Conservation (phyloP, 2,329 filamentous ascomycete genomes). For the Didymella keratinophila region DNA sequence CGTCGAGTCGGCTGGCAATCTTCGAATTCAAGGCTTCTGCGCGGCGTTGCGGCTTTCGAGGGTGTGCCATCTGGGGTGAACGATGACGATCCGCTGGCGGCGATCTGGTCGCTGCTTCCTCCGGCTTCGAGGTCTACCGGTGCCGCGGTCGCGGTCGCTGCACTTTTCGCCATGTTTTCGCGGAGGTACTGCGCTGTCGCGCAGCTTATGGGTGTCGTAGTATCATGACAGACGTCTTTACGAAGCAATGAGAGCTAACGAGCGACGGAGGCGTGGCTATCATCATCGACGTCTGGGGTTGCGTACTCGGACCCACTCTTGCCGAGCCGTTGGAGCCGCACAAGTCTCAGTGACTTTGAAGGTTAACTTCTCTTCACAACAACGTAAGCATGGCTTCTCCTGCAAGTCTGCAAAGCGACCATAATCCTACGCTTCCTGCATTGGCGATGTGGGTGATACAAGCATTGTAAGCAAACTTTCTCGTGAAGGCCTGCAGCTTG, state of each 20-base stretch:
- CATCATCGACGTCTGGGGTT: conserved; percentile 20
- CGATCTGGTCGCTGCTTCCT: conserved; percentile 12
- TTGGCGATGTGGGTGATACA: no score
- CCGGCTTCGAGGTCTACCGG: conserved; percentile 16
- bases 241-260: conserved; percentile 5
- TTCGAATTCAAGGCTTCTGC: conserved; percentile 6
- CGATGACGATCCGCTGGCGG: conserved; percentile 10
- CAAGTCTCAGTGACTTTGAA: no score
- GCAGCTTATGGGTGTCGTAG: neutral
- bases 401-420: no score
- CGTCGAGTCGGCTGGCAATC: neutral
- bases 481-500: no score
- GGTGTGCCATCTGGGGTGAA: conserved; percentile 8
- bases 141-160: conserved; percentile 12
- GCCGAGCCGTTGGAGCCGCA: conserved; percentile 14
- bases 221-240: conserved; percentile 11
- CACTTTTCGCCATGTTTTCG: conserved; percentile 7
- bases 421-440: no score
- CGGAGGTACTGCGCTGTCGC: neutral
- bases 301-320: conserved; percentile 12
- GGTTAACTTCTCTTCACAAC: no score
- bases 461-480: no score
- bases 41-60: conserved; percentile 13
- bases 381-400: no score
- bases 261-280: conserved; percentile 2